Conservation (phyloP, 2,329 filamentous ascomycete species). For the Byssoonygena ceratinophila region DNA sequence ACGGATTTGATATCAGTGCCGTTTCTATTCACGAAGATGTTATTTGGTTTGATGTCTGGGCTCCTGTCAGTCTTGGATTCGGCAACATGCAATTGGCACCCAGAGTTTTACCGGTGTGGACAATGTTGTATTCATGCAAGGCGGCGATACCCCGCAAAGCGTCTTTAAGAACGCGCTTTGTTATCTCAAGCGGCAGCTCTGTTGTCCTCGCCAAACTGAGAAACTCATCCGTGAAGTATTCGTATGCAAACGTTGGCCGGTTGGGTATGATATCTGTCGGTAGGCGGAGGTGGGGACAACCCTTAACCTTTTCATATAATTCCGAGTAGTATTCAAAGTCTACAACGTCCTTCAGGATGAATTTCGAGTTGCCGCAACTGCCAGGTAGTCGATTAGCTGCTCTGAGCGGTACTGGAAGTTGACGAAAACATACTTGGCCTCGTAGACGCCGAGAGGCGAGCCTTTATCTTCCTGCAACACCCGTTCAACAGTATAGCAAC, state of each 20-base stretch:
- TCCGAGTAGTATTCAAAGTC: slow-evolving; percentile 13
- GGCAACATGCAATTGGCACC: neutral
- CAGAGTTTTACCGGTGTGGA: slow-evolving; percentile 24
- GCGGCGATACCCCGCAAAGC: slow-evolving; percentile 31
- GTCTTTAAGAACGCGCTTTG: slow-evolving; percentile 35
- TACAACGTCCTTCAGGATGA: slow-evolving; percentile 18
- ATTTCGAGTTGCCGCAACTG: slow-evolving; percentile 11
- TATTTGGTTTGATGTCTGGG: slow-evolving; percentile 29
- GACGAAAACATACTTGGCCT: slow-evolving; percentile 15
- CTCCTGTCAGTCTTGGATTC: neutral
- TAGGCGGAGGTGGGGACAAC: slow-evolving; percentile 21
- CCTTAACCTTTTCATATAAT: slow-evolving; percentile 13
- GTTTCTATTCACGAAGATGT: slow-evolving; percentile 25
- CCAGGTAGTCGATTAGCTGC: neutral
- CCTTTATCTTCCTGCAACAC: slow-evolving; percentile 18
- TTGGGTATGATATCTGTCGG: slow-evolving; percentile 34
- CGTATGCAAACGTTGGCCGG: slow-evolving; percentile 36
- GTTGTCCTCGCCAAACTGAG: slow-evolving; percentile 30
- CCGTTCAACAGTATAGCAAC: slow-evolving; percentile 17
- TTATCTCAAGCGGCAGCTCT: slow-evolving; percentile 27
- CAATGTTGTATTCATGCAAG: slow-evolving; percentile 28
- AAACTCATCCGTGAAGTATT: slow-evolving; percentile 34
- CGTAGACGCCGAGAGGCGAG: slow-evolving; percentile 16
- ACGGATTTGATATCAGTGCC: slow-evolving; percentile 15
- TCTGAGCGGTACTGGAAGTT: neutral